phyloP scores from a whole-genome alignment of 2,329 filamentous ascomycete genomes.

The Diaporthe sp. region DNA sequence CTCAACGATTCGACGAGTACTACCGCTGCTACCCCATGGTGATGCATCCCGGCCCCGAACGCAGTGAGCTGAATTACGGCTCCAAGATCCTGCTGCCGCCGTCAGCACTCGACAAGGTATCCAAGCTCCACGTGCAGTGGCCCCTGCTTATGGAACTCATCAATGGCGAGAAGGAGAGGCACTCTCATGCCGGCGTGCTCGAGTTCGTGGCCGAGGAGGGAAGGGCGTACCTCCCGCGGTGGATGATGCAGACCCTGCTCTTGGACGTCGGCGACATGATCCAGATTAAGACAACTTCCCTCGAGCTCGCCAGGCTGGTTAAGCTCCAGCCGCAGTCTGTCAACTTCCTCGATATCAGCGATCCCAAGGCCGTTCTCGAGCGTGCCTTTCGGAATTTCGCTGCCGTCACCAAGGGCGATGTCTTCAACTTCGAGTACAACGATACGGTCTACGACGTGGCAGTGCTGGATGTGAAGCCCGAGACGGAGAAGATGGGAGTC shows the following conservation, averaged over 20 bases:
- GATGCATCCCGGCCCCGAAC: constrained; percentile 92
- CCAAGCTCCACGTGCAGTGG: constrained; percentile 94
- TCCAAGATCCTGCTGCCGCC: constrained; percentile 99
- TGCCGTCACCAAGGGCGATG: constrained; percentile 74
- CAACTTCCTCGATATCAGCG: constrained; percentile 94
- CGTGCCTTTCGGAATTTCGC: constrained; percentile 64
- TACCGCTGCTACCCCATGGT: constrained; percentile 96
- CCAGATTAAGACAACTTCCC: constrained; percentile 93
- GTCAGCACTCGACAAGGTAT: constrained; percentile 95
- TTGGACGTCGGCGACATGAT: constrained; percentile 95
- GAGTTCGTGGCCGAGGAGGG: constrained; percentile 99
- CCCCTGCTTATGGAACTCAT: constrained; percentile 96
- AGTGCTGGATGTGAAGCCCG: constrained; percentile 92
- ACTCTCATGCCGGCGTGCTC: constrained; percentile 92
- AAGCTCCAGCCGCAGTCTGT: constrained; percentile 96
- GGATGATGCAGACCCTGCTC: constrained; percentile 93
- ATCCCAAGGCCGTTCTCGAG: constrained; percentile 96
- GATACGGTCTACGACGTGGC: constrained; percentile 93
- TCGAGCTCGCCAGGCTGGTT: constrained; percentile 90
- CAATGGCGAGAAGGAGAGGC: constrained; percentile 82
- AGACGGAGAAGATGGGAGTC: constrained; percentile 84
- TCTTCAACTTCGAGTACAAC: constrained; percentile 98
- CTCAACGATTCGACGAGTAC: constrained; percentile 95
- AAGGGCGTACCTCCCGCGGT: constrained; percentile 94
- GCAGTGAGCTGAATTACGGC: constrained; percentile 91